Base-by-base conservation (phyloP, 148 eudicot species). In the Rhododendron griersonianum region DNA sequence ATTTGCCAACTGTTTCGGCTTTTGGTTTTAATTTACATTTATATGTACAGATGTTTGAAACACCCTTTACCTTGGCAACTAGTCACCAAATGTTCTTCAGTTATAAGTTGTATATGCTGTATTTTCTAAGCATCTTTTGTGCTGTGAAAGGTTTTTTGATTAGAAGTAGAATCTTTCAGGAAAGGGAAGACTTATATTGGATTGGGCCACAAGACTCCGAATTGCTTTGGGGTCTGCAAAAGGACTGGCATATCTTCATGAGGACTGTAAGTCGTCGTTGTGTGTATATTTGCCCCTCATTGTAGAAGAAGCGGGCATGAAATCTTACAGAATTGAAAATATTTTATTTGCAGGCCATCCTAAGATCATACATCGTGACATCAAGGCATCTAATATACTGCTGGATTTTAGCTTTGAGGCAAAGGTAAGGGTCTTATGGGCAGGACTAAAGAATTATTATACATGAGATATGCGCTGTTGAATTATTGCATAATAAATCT, bases 361-460 rank as follows among this genome's bases (percentile, higher is more conserved):
- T 35, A 98, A 98, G 89, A 98, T 98, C 81, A 94, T 98, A 84
- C 99, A 98, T 83, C 91, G 99, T 63, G 99, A 98, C 88, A 98
- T 98, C 81, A 98, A 98, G 91, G 93, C 95, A n/a, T 86, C 99
- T 55, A 98, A 98, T 90, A 98, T 98, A 86, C 96, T 98, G 69
- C 39, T 98, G 80, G 96, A 95, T 85, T 90, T 88, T 84, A 94
- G 93, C 87, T 98, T 93, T 87, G 99, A 98, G 92, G 98, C 98
- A 85, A 98, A 90, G 98, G 99, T 95, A 88, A 88, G 86, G 35
- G 75, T 87, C 35, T 79, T 81, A 8, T 35, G 48, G 81, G 33
- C 71, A 53, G 25, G 67, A 15, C 9, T 21, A 7, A 6, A 50
- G 67, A 7, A 71, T 48, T 4, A 23, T 71, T 48, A 35, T 8